These are phyloP conservation scores for Aristolochia contorta DNA, from an alignment of 164 flowering plant genomes.

Conservation along the genomic window DNA sequence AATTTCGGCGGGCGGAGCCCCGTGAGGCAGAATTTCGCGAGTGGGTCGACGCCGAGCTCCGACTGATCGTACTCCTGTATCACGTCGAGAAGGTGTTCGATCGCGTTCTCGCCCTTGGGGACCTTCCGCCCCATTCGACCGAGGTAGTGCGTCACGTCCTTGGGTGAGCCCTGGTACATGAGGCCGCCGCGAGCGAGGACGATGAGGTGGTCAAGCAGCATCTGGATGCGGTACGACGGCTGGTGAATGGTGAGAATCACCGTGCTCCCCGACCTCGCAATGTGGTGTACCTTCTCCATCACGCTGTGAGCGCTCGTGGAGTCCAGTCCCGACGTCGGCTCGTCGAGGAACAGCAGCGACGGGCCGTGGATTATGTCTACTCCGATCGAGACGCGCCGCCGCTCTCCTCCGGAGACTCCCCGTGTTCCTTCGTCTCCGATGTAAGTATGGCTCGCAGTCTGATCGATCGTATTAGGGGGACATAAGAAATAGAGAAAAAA, in stretches of 20 bases:
- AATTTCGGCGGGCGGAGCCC: constrained; percentile 48
- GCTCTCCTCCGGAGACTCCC: constrained; percentile 76
- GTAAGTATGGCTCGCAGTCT: constrained; percentile 56
- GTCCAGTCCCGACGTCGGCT: constrained; percentile 72
- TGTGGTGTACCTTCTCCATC: constrained; percentile 53
- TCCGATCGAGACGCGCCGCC: constrained; percentile 62
- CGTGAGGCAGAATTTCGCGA: constrained; percentile 48
- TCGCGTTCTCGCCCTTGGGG: constrained; percentile 49
- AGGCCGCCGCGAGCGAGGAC: constrained; percentile 57
- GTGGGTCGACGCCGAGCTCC: constrained; percentile 39
- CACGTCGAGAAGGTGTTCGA: constrained; percentile 57
- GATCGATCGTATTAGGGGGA: not conserved
- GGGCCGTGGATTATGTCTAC: constrained; percentile 76
- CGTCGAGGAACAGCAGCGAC: constrained; percentile 53
- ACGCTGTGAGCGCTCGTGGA: constrained; percentile 71
- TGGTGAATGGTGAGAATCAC: constrained; percentile 76
- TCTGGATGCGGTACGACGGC: constrained; percentile 49
- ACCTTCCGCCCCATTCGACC: constrained; percentile 48
- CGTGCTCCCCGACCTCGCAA: constrained; percentile 62
- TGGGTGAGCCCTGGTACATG: constrained; percentile 64
- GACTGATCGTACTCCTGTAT: constrained; percentile 64
- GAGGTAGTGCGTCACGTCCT: constrained; percentile 39
- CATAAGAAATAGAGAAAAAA: not conserved
- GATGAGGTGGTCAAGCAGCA: constrained; percentile 55
- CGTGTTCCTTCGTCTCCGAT: constrained; percentile 68